Evolutionary conservation across 2,329 filamentous ascomycete species (phyloP), one percentile per base, ranked within the genome.

Genomic region (Ramularia endophylla): DNA sequence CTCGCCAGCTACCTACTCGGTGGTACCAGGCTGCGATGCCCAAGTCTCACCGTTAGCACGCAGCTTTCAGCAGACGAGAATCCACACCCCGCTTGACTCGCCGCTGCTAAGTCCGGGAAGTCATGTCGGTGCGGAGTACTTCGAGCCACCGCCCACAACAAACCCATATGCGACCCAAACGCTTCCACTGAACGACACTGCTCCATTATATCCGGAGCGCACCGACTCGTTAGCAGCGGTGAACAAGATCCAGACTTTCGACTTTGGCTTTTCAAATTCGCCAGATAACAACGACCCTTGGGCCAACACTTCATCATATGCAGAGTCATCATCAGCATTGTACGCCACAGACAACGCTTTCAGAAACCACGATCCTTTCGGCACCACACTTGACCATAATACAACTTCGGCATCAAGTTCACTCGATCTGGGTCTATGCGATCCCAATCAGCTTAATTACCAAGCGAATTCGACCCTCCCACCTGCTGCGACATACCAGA

Each of bases 221-320:
- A 49, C 38, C 9, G 47, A 52, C 2, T 54, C 53, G 2, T 40
- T 61, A 8, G 51, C 43, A 11, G 32, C 17, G 17, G 22, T 48
- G 5, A 52, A 54, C 40, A 50, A 48, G 29, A 55, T 60, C 5
- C 51, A 55, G 27, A 44, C 48, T 5, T 61, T 61, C 41, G 57
- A 61, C 36, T 61, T 61, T 39, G 57, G 57, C 36, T 61, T 61
- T 43, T 49, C 50, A 11, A 51, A 46, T 36, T 48, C 55, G 8
- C 44, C 53, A 8, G 40, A 47, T 20, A 16, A 43, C 17, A 22
- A 46, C 13, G 52, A 52, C 19, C 25, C 41, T 3, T 56, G 51
- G 51, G 32, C 15, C 18, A 46, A 33, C 13, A 32, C 46, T 22
- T 45, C 46, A 12, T 41, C 54, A 8, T 51, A 49, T 33, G 39